Conservation (phyloP, 2,329 filamentous ascomycete species). For the Penicillium sp. region DNA sequence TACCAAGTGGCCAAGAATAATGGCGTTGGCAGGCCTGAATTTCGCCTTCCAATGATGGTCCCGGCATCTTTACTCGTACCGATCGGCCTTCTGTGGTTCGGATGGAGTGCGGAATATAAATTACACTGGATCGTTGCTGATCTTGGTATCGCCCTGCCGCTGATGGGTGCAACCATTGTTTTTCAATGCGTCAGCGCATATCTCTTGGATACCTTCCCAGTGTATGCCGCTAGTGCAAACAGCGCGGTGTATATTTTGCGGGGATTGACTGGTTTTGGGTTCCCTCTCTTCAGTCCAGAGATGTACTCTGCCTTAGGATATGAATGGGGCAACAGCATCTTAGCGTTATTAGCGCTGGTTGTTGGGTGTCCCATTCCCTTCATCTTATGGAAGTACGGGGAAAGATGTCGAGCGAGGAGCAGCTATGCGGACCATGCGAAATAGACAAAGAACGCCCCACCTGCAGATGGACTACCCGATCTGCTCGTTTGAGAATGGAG, state of each 20-base stretch:
- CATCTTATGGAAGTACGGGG: neutral
- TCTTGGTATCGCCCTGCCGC: constrained; percentile 52
- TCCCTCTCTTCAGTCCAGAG: constrained; percentile 37
- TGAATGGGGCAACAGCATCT: constrained; percentile 38
- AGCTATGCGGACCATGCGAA: neutral
- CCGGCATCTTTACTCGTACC: constrained; percentile 54
- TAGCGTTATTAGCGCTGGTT: constrained; percentile 28
- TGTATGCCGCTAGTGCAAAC: constrained; percentile 36
- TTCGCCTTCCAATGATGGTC: constrained; percentile 59
- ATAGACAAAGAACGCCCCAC: neutral
- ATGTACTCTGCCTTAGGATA: constrained; percentile 34
- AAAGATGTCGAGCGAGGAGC: neutral
- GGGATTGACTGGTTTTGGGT: constrained; percentile 35
- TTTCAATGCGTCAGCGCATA: constrained; percentile 46
- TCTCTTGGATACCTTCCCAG: constrained; percentile 35
- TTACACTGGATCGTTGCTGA: constrained; percentile 56
- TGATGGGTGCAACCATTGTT: constrained; percentile 45
- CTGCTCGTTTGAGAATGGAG: no score
- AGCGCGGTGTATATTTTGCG: constrained; percentile 32
- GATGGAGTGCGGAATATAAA: constrained; percentile 52
- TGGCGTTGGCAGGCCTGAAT: constrained; percentile 53
- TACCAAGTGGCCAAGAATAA: constrained; percentile 46
- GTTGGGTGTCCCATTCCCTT: neutral
- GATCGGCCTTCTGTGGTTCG: constrained; percentile 55
- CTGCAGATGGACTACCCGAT: neutral